phyloP scores from a whole-genome alignment of 495 filamentous ascomycete genomes.

The Aspergillus indologenus region DNA sequence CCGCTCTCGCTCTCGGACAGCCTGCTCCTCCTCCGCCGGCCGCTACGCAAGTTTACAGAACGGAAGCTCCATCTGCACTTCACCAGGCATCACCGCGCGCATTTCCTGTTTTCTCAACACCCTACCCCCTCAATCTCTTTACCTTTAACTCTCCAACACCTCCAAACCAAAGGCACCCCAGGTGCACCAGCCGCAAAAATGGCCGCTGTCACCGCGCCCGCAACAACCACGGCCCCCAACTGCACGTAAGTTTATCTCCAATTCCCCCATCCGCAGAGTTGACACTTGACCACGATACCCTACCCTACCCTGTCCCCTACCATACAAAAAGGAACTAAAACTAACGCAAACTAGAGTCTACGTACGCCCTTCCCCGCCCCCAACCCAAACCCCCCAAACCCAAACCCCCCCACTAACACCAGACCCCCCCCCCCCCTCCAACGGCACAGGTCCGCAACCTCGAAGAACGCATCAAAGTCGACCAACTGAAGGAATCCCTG shows the following conservation, averaged over 20 bases:
- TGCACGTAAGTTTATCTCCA: constrained; percentile 41
- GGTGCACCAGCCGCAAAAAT: constrained; percentile 32
- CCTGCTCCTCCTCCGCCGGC: too few relatives aligned
- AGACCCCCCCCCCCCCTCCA: constrained; percentile 17
- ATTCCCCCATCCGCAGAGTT: neutral
- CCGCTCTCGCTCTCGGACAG: neutral
- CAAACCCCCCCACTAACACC: constrained; percentile 14
- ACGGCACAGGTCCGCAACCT: constrained; percentile 74
- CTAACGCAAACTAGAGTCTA: constrained; percentile 46
- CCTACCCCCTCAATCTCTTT: too few relatives aligned
- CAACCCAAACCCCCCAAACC: constrained; percentile 17
- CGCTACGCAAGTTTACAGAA: too few relatives aligned
- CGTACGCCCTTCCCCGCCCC: constrained; percentile 33
- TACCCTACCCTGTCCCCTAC: too few relatives aligned
- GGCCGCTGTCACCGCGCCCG: constrained; percentile 32
- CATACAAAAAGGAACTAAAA: neutral
- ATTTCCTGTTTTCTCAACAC: too few relatives aligned
- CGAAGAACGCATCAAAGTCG: constrained; percentile 86
- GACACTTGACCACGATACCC: too few relatives aligned
- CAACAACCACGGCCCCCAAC: constrained; percentile 39
- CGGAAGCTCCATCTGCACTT: neutral
- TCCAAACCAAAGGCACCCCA: too few relatives aligned
- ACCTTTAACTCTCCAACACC: too few relatives aligned
- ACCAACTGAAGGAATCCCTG: constrained; percentile 70
- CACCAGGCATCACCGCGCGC: too few relatives aligned